Evolutionary conservation across 2,329 filamentous ascomycete species (phyloP).

Genomic region (Fusarium nelsonii): DNA sequence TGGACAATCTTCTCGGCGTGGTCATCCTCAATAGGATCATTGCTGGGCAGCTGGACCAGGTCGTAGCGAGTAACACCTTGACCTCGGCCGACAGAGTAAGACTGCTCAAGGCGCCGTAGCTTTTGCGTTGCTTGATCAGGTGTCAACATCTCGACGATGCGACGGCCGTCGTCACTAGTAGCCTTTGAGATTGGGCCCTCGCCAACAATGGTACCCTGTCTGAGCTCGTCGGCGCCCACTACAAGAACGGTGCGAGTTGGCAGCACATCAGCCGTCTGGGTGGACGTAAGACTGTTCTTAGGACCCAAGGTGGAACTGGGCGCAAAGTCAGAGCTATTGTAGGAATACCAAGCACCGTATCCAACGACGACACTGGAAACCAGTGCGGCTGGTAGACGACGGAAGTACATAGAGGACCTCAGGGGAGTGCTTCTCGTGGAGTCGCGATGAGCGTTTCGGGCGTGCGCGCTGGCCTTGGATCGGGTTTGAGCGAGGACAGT

Average conservation of each 20-base stretch:
- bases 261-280: conserved; percentile 55
- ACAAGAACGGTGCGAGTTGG: conserved; percentile 79
- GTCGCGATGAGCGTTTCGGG: conserved; percentile 53
- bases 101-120: conserved; percentile 89
- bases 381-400: conserved; percentile 74
- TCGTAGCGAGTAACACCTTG: conserved; percentile 95
- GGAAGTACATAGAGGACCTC: conserved; percentile 80
- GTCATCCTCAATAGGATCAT: conserved; percentile 98
- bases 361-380: conserved; percentile 76
- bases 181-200: conserved; percentile 90
- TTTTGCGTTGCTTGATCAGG: conserved; percentile 94
- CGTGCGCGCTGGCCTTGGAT: conserved; percentile 61
- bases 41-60: conserved; percentile 92
- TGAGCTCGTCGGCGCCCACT: conserved; percentile 90
- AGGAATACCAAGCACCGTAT: conserved; percentile 82
- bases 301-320: conserved; percentile 51
- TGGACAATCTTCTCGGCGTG: conserved; percentile 98
- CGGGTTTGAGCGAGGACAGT: conserved; percentile 71
- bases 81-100: conserved; percentile 88
- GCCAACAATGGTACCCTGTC: conserved; percentile 86
- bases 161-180: conserved; percentile 84
- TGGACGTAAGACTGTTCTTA: conserved; percentile 58
- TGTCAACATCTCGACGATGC: conserved; percentile 95
- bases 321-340: conserved; percentile 60
- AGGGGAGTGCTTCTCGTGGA: conserved; percentile 59